Conservation (phyloP, 2,329 filamentous ascomycete species). For the Orbilia ellipsospora region DNA sequence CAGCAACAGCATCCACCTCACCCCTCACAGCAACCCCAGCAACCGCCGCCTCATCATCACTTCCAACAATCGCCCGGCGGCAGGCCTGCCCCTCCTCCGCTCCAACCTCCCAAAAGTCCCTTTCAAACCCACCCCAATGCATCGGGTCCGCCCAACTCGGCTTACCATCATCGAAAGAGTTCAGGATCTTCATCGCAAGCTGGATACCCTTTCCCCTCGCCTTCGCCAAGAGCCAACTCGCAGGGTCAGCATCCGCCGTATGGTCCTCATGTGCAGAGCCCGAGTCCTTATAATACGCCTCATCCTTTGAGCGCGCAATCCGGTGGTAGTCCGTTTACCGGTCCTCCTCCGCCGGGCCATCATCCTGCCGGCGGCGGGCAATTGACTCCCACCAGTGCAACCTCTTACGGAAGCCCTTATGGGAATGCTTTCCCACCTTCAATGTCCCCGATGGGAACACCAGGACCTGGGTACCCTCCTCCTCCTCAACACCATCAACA, state of each 20-base stretch:
- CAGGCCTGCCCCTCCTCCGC: slow-evolving; percentile 43
- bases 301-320: slow-evolving; percentile 50
- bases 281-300: slow-evolving; percentile 46
- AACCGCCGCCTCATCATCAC: slow-evolving; percentile 56
- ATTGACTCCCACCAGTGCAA: slow-evolving; percentile 53
- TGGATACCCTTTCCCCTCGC: slow-evolving; percentile 47
- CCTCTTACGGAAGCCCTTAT: slow-evolving; percentile 43
- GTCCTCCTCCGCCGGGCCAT: slow-evolving; percentile 24
- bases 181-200: slow-evolving; percentile 50
- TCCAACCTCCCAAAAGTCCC: slow-evolving; percentile 56
- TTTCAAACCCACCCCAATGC: slow-evolving; percentile 54
- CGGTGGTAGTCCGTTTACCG: slow-evolving; percentile 41
- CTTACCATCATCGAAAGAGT: slow-evolving; percentile 51
- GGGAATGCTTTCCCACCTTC: slow-evolving; percentile 24
- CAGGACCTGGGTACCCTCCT: slow-evolving; percentile 35
- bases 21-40: slow-evolving; percentile 55
- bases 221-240: slow-evolving; percentile 36
- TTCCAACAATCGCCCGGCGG: slow-evolving; percentile 45
- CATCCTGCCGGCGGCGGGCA: slow-evolving; percentile 22
- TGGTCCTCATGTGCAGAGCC: slow-evolving; percentile 37
- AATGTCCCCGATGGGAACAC: slow-evolving; percentile 50
- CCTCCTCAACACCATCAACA: slow-evolving; percentile 33
- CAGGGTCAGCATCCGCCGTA: slow-evolving; percentile 39
- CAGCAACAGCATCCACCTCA: slow-evolving; percentile 54
- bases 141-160: slow-evolving; percentile 43